A percentile compares a stretch with the other conserved stretches of the same genome.
These are phyloP conservation scores for Yarrowia yakushimensis DNA, from an alignment of 805 yeast species.

Conservation along the genomic window DNA sequence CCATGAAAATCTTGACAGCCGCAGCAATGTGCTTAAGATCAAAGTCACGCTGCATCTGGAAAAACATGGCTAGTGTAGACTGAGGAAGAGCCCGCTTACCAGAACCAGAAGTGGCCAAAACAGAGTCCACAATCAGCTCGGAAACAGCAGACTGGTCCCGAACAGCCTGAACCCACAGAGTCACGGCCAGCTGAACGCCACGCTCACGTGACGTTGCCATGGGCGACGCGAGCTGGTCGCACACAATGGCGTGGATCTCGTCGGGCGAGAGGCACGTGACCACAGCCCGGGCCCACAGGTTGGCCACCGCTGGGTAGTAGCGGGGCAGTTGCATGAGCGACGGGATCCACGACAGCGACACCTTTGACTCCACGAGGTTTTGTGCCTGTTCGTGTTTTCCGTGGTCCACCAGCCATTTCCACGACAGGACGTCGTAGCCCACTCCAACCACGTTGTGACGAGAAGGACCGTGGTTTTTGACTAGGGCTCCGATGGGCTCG, in stretches of 20 bases:
- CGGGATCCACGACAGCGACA: not conserved
- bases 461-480: not conserved
- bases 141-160: not conserved
- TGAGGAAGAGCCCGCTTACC: not conserved
- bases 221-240: not conserved
- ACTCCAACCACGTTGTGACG: slow-evolving; percentile 2
- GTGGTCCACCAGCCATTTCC: slow-evolving; percentile 22
- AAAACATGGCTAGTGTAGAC: not conserved
- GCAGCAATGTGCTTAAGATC: not conserved
- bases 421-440: slow-evolving; percentile 6
- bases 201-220: slow-evolving; percentile 5
- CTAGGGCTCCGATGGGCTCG: slow-evolving; percentile 18
- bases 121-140: not conserved
- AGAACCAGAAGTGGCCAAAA: not conserved
- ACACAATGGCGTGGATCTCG: not conserved
- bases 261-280: not conserved
- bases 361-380: not conserved
- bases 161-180: slow-evolving; percentile 10
- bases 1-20: not conserved
- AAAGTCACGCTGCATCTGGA: slow-evolving; percentile 6
- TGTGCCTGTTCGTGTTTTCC: slow-evolving; percentile 20
- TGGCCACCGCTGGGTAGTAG: slow-evolving; percentile 8
- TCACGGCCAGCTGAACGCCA: not conserved
- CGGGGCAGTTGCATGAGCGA: slow-evolving; percentile 11
- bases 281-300: not conserved